Evolutionary conservation across 768 basidiomycete genomes (phyloP).

Genomic region (Tubosaeta sp.): DNA sequence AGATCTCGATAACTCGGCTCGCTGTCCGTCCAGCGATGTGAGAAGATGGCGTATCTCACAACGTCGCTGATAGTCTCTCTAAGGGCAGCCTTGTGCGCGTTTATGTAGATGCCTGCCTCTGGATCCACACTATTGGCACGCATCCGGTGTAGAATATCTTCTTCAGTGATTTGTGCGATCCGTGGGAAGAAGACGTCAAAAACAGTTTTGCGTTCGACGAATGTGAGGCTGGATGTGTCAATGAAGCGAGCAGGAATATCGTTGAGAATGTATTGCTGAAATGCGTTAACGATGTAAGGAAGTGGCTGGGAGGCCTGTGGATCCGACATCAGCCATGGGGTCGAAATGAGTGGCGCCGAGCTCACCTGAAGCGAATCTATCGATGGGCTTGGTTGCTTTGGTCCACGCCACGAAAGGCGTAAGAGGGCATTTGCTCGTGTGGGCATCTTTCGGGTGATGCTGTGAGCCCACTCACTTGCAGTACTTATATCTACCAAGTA

Average conservation of each 20-base stretch:
- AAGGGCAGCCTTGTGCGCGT: slow-evolving; percentile 10
- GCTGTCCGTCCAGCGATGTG: slow-evolving; percentile 20
- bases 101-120: slow-evolving; percentile 14
- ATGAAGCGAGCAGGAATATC: slow-evolving; percentile 26
- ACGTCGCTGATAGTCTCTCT: slow-evolving; percentile 15
- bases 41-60: slow-evolving; percentile 23
- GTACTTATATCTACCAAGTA: slow-evolving; percentile 7
- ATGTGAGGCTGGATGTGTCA: slow-evolving; percentile 18
- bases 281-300: slow-evolving; percentile 8
- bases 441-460: neutral
- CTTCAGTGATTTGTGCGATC: slow-evolving; percentile 16
- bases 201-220: slow-evolving; percentile 20
- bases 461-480: neutral
- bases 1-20: slow-evolving; percentile 24
- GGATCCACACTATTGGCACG: neutral
- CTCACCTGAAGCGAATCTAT: slow-evolving; percentile 2
- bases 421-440: neutral
- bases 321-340: neutral
- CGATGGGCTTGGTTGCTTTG: neutral
- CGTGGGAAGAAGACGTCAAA: slow-evolving; percentile 15
- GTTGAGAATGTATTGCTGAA: slow-evolving; percentile 21
- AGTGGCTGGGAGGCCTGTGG: slow-evolving; percentile 3
- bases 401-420: slow-evolving; percentile 1
- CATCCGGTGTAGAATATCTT: slow-evolving; percentile 10
- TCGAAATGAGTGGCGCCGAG: neutral